Evolutionary conservation across 331 rosid genomes (phyloP), one percentile per base, ranked within the genome.

Genomic region (Phaseolus coccineus): DNA sequence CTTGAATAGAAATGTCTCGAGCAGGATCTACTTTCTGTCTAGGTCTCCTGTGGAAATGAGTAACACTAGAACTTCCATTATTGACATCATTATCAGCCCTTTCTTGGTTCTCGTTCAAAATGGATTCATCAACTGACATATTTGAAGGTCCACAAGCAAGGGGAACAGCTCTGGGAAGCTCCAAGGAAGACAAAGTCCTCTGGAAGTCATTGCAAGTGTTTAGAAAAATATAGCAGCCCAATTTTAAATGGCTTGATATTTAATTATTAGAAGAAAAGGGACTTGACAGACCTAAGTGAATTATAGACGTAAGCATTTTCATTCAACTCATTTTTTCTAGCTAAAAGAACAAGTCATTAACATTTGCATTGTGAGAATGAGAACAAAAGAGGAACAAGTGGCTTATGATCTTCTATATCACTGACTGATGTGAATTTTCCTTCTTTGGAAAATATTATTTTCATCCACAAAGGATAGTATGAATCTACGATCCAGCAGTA

Each of bases 151-250:
- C 96, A 51, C 82, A 84, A 40, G 92, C 91, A 83, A 88, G 78
- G 65, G 94, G 67, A 78, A 93, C 93, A 42, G 89, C 90, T 87
- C 96, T 84, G 33, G 99, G 98, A 28, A 96, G 82, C 96, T 93
- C 98, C 88, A 96, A 88, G 57, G 98, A 96, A 62, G 99, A 96
- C 77, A 96, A 80, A n/a, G 98, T 96, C 83, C 83, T 96, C 99
- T 96, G 90, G 62, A 82, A 66, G 72, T 70, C 81, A 86, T 81
- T 52, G 73, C 73, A 84, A 69, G 67, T 73, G 74, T 51, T 44
- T 82, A 28, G 82, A 80, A 83, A 42, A 77, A 46, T 30, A 57
- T 58, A 44, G 59, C 61, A 44, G 55, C 71, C 27, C 30, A 28
- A 73, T 56, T 19, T 19, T 50, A 61, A 37, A 62, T 40, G 33